phyloP scores from a whole-genome alignment of 176 grass and related monocot species.

The Leersia perrieri region DNA sequence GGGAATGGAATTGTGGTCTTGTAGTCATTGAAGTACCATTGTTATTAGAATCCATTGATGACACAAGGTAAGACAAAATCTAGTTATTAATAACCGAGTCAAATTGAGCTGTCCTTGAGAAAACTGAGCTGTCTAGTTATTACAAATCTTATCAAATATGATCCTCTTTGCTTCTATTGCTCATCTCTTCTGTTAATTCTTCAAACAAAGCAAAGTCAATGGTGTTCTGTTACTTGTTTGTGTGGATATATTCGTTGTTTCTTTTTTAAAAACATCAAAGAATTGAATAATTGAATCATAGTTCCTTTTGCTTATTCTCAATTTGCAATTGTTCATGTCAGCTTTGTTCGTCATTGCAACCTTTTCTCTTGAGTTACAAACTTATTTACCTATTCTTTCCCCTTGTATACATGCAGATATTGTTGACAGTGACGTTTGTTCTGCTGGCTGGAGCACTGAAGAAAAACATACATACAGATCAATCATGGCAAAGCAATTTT shows the following conservation, averaged over 20 bases:
- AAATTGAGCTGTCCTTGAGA: neutral
- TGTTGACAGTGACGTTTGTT: neutral
- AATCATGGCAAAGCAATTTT: neutral
- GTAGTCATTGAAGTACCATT: neutral
- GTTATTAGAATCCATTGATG: neutral
- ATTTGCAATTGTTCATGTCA: neutral
- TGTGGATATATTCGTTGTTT: neutral
- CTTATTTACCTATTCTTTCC: neutral
- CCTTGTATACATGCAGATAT: slow-evolving; percentile 3
- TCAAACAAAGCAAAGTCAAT: slow-evolving; percentile 1
- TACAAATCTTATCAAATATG: neutral
- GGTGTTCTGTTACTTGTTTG: neutral
- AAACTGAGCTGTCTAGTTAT: neutral
- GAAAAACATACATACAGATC: neutral
- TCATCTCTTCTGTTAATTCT: neutral
- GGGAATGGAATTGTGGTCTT: neutral
- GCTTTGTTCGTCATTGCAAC: neutral
- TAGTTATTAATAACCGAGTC: neutral
- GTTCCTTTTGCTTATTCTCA: neutral
- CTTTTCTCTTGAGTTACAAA: neutral
- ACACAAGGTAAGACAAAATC: slow-evolving; percentile 8
- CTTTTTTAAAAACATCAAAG: neutral
- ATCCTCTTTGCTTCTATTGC: neutral
- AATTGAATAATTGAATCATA: neutral
- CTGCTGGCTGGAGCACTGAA: neutral